Evolutionary conservation across 306 rosid genomes (phyloP), one percentile per base, ranked within the genome.

Genomic region (Comarum palustre): DNA sequence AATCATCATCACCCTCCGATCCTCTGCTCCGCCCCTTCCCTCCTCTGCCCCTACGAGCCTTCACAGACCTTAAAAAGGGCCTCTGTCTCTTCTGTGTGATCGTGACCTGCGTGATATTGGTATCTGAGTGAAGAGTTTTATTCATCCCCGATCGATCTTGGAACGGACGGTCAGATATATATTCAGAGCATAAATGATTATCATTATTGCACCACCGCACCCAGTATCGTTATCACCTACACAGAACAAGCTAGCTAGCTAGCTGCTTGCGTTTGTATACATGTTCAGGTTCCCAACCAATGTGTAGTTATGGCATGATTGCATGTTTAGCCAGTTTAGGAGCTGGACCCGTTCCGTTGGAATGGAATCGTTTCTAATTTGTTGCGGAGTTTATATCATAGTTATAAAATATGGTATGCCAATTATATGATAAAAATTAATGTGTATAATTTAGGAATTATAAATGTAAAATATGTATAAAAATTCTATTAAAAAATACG

Each of bases 131-230:
- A n/a, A n/a, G n/a, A n/a, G 47, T 42, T 16, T 34, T 19, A 3
- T 20, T 4, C 3, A 5, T 1, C n/a, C 24, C 58, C 50, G 50
- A 14, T 45, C 6, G 50, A 5, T 45, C 45, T 68, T 41, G 1
- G 15, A 60, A 70, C 15, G 11, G 45, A 77, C 72, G 76, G 72
- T 47, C 20, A 46, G 69, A 68, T n/a, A n/a, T n/a, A n/a, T n/a
- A n/a, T 64, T 15, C 29, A 27, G 32, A 20, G 34, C 69, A 31
- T 59, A n/a, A 4, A 34, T 34, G 6, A 4, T 4, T 4, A 34
- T 17, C 55, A 67, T 45, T 4, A 17, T 60, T 41, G 67, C 52
- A 47, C 17, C 43, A 39, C 43, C 42, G 3, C 24, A 19, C 19
- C 25, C 4, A 29, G 54, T 20, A 51, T n/a, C 57, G 57, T 51